phyloP scores from a whole-genome alignment of 495 filamentous ascomycete genomes.

The Penicillium chermesinum region DNA sequence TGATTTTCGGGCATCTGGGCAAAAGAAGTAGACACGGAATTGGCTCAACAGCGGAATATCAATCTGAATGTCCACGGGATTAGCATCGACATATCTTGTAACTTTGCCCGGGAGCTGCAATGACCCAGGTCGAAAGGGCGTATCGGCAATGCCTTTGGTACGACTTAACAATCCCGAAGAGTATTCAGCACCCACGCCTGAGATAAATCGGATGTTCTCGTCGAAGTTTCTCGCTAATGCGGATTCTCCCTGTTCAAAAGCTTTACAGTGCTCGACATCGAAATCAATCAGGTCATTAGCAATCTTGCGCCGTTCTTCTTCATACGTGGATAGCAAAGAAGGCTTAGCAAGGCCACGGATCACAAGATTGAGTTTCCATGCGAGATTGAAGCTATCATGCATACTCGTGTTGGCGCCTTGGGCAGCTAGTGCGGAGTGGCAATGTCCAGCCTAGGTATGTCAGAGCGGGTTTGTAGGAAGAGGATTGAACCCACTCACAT shows the following conservation, averaged over 20 bases:
- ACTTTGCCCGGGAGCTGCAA: slow-evolving; percentile 59
- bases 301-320: slow-evolving; percentile 64
- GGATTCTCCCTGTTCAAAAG: slow-evolving; percentile 54
- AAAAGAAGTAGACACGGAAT: slow-evolving; percentile 63
- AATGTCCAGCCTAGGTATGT: slow-evolving; percentile 51
- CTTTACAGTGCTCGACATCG: slow-evolving; percentile 54
- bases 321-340: slow-evolving; percentile 65
- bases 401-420: slow-evolving; percentile 87
- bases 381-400: slow-evolving; percentile 74
- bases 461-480: neutral
- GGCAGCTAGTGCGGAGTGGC: slow-evolving; percentile 81
- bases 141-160: slow-evolving; percentile 4
- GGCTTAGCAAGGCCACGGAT: slow-evolving; percentile 54
- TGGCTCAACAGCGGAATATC: slow-evolving; percentile 67
- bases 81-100: slow-evolving; percentile 63
- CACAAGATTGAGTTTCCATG: slow-evolving; percentile 76
- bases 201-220: slow-evolving; percentile 63
- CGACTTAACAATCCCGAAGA: slow-evolving; percentile 52
- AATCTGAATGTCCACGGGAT: slow-evolving; percentile 65
- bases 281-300: slow-evolving; percentile 71
- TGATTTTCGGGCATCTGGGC: slow-evolving; percentile 49
- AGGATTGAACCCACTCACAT: slow-evolving; percentile 40
- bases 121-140: slow-evolving; percentile 47
- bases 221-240: slow-evolving; percentile 58
- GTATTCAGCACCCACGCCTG: slow-evolving; percentile 62